Base-by-base conservation (phyloP, 192 early-diverging fungal genomes). In the Allomyces javanicus region DNA sequence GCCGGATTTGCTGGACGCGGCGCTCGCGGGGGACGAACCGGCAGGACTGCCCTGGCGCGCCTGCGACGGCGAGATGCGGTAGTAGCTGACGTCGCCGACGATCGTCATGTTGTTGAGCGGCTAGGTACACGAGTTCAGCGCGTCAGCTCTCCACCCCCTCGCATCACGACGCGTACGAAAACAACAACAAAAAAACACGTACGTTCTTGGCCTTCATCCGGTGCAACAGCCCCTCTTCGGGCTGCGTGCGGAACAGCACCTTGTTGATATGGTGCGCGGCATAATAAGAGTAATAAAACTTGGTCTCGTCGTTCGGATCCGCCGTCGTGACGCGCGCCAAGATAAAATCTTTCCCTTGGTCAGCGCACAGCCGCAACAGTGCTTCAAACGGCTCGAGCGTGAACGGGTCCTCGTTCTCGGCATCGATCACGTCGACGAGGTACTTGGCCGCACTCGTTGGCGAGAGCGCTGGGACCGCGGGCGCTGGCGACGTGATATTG, bases 191-290 rank as follows among this genome's bases (percentile, higher is more conserved):
- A 63, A 24, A 22, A 22, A 61, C 1, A 72, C 74, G 77, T 76
- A 87, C 86, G 71, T 88, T 88, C 61, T 82, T 82, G 2, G 86
- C 86, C 71, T 79, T 81, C 86, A 88, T 88, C 17, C 86, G 70
- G 66, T 88, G 86, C 68, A 88, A 68, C 24, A 88, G 73, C 4
- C 85, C 85, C 64, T 86, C 83, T 63, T 87, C 85, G 7, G 85
- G 86, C 69, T 88, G 86, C 0, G 86, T 88, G 22, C 86, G 64
- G 65, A 88, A 88, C 25, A 88, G 69, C 24, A 86, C 84, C 71
- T 87, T 88, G 73, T 88, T 88, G 65, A 88, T 87, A 25, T 86
- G 81, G 64, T 88, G 86, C 12, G 84, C 86, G 0, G 81, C 72
- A 67, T 88, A 88, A 45, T 86, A 85, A 0, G 78, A 80, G 68